Base-by-base conservation (phyloP, 140 eudicot genomes). In the Stevia rebaudiana region DNA sequence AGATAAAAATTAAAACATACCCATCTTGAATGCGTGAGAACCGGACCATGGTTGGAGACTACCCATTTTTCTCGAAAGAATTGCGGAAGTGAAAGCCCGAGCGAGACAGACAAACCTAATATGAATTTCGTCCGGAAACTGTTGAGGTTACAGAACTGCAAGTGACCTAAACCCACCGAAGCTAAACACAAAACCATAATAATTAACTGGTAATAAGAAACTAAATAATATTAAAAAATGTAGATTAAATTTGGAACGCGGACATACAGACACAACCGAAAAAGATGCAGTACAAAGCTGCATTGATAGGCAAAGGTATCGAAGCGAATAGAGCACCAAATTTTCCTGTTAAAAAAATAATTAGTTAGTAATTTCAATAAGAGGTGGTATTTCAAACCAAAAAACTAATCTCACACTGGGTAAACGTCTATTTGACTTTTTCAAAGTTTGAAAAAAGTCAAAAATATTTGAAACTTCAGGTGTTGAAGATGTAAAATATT, bases 121-220 rank as follows among this genome's bases (percentile, higher is more conserved):
- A 91, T 72, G 39, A 84, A 70, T 49, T 82, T 84, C 10, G 94
- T 84, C 65, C 98, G 77, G 78, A 91, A 91, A 55, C 83, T 84
- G 82, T 91, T 87, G 47, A 87, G 85, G 80, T 91, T 91, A 61
- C 95, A 84, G 65, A 84, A 91, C 55, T 87, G 98, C 70, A 91
- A 88, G 76, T 75, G 76, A 18, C 90, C 74, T 3, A 91, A 66
- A 13, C 96, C 98, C 28, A 76, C 82, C 11, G 98, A 82, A 62
- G 94, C 96, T 91, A 83, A 84, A 77, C 17, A 28, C 10, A 57
- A 49, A 1, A 36, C 0, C 3, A 6, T 24, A 8, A n/a, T 30
- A 0, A 9, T 3, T 48, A 23, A 30, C 21, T 48, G 6, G 1
- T 13, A 30, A 18, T 5, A 13, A 9, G 28, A 56, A 4, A 8